Base-by-base conservation (phyloP, 305 asterid genomes). In the Fraxinus xanthoxyloides region DNA sequence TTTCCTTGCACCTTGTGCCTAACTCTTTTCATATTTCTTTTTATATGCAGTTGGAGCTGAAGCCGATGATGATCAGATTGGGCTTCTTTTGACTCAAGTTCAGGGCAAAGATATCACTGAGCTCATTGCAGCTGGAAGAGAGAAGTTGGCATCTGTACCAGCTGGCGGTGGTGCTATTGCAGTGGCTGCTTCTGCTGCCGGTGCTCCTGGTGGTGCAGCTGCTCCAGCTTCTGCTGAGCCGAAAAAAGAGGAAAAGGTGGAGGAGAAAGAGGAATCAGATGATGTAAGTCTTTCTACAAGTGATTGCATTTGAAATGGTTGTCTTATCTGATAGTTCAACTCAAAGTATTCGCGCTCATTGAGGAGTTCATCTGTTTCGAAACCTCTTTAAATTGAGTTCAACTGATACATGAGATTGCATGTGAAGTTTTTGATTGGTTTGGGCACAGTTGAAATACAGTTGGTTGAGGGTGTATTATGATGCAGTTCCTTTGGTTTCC, bases 81-180 rank as follows among this genome's bases (percentile, higher is more conserved):
- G 87, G 70, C 85, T 88, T 65, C 89, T 91, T 12, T 67, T 91
- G 72, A 80, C 90, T 0, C 89, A 91, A 86, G 89, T 89, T 1
- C 73, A 78, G 77, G 93, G 93, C 0, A 91, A 89, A 82, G 90
- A 91, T 78, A 89, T 91, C 13, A 88, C 90, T 0, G 92, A 89
- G 84, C 84, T 91, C 59, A 88, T 91, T 79, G 94, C 92, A 36
- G 74, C 92, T 83, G 94, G 94, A 26, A 85, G 93, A 19, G 92
- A 89, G 75, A 91, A 89, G 84, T 78, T 91, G 82, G 92, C 93
- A 6, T 91, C 93, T 3, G 93, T 89, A n/a, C 94, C 93, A 48
- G 75, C 92, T 26, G 93, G 94, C 43, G 93, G 93, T 46, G 90
- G 90, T 65, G 90, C 79, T 12, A 87, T 79, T 63, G 90, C 84